phyloP scores from a whole-genome alignment of 2,329 filamentous ascomycete species.

The Verticillium alfalfae region DNA sequence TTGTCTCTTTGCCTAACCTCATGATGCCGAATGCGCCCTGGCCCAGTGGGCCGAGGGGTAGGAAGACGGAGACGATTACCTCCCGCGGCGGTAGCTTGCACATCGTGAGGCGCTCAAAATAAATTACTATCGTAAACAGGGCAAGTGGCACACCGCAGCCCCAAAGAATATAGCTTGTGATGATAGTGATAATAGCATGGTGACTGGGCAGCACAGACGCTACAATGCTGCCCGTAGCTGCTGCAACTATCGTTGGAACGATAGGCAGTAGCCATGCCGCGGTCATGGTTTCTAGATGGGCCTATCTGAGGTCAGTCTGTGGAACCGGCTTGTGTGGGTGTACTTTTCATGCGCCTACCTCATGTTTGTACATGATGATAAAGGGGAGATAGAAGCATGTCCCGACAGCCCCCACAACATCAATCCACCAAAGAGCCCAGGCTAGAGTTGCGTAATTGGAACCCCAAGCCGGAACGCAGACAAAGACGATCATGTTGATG shows the following conservation, averaged over 20 bases:
- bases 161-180: conserved; percentile 63
- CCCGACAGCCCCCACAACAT: conserved; percentile 44
- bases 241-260: conserved; percentile 59
- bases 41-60: conserved; percentile 62
- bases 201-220: conserved; percentile 3
- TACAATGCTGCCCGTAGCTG: conserved; percentile 51
- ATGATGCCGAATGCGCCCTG: conserved; percentile 58
- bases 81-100: conserved; percentile 62
- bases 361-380: conserved; percentile 31
- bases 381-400: conserved; percentile 51
- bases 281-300: conserved; percentile 50
- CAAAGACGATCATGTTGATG: conserved; percentile 57
- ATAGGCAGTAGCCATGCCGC: conserved; percentile 62
- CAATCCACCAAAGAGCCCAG: conserved; percentile 55
- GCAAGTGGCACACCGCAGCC: conserved; percentile 59
- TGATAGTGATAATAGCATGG: conserved; percentile 41
- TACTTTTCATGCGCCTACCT: conserved; percentile 18
- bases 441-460: conserved; percentile 45
- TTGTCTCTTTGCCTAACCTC: conserved; percentile 43
- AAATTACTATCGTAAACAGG: conserved; percentile 54
- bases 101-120: conserved; percentile 63
- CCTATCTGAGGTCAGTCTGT: conserved; percentile 10
- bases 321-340: not conserved
- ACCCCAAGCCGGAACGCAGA: conserved; percentile 58
- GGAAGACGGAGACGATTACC: conserved; percentile 61